These are phyloP conservation scores for Penicillium brasilianum DNA, from an alignment of 2,329 filamentous ascomycete genomes.

Conservation along the genomic window DNA sequence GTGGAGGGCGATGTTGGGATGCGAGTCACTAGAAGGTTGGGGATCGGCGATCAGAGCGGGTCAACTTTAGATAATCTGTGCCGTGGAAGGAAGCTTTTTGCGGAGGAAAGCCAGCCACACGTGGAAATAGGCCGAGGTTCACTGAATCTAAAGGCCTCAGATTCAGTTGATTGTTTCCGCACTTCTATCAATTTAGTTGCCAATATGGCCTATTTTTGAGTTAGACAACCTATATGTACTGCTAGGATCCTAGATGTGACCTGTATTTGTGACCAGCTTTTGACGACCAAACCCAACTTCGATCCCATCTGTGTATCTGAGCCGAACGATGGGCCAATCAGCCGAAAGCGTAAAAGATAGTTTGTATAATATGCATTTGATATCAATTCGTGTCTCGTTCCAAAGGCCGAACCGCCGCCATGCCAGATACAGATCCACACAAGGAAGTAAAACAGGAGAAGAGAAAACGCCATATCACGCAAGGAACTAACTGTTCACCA, in stretches of 20 bases:
- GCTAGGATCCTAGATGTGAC: too few species aligned
- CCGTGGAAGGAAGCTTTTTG: conserved; percentile 1
- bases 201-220: background rate
- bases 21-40: conserved; percentile 14
- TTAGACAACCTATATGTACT: too few species aligned
- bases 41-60: conserved; percentile 28
- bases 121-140: background rate
- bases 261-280: too few species aligned
- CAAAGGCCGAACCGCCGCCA: conserved; percentile 18
- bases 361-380: conserved; percentile 2
- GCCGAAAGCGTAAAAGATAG: conserved; percentile 6
- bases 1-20: conserved; percentile 7
- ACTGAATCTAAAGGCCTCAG: background rate
- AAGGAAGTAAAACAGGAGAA: conserved; percentile 14
- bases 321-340: background rate
- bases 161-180: background rate
- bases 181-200: background rate
- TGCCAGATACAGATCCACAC: conserved; percentile 22
- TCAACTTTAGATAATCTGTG: conserved; percentile 30
- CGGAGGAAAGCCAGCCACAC: conserved; percentile 1
- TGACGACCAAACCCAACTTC: too few species aligned
- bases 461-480: conserved; percentile 1
- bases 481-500: background rate
- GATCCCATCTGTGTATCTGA: too few species aligned
- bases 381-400: conserved; percentile 28